These are phyloP conservation scores for Clarireedia homoeocarpa DNA, from an alignment of 2,329 filamentous ascomycete genomes.

Conservation along the genomic window DNA sequence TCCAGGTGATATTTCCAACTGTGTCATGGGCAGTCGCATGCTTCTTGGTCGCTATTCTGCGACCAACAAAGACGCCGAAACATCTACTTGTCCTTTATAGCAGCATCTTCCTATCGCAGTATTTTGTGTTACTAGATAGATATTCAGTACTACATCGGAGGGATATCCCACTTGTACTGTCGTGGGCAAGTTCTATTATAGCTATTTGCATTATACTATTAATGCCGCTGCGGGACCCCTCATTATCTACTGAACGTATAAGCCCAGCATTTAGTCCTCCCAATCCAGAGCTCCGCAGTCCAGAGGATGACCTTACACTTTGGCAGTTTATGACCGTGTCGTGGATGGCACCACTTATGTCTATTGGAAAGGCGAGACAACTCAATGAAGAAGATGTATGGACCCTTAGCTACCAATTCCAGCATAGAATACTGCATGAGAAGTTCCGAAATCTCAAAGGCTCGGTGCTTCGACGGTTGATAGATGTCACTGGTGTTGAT, in stretches of 20 bases:
- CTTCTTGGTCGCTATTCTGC: conserved; percentile 18
- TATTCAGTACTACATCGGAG: conserved; percentile 13
- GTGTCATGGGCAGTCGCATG: conserved; percentile 21
- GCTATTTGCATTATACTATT: conserved; percentile 48
- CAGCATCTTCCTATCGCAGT: conserved; percentile 21
- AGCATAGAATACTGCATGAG: conserved; percentile 67
- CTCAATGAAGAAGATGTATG: conserved; percentile 76
- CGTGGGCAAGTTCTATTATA: conserved; percentile 35
- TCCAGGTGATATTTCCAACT: conserved; percentile 25
- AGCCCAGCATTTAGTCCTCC: conserved; percentile 48
- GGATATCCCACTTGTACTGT: conserved; percentile 20
- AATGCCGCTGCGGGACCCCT: conserved; percentile 63
- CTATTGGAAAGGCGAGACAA: conserved; percentile 53
- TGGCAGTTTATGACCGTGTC: conserved; percentile 82
- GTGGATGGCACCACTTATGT: conserved; percentile 73
- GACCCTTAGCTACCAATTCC: conserved; percentile 71
- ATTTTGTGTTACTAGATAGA: conserved; percentile 27
- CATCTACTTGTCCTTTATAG: conserved; percentile 16
- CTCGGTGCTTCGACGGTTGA: conserved; percentile 60
- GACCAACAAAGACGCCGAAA: conserved; percentile 22
- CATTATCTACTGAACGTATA: conserved; percentile 47
- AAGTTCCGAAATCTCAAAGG: conserved; percentile 67
- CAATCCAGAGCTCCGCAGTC: conserved; percentile 54
- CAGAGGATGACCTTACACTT: conserved; percentile 71
- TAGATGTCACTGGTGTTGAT: conserved; percentile 74